phyloP scores from a whole-genome alignment of 1,284 basidiomycete genomes.

The Rhizopogon parksii region DNA sequence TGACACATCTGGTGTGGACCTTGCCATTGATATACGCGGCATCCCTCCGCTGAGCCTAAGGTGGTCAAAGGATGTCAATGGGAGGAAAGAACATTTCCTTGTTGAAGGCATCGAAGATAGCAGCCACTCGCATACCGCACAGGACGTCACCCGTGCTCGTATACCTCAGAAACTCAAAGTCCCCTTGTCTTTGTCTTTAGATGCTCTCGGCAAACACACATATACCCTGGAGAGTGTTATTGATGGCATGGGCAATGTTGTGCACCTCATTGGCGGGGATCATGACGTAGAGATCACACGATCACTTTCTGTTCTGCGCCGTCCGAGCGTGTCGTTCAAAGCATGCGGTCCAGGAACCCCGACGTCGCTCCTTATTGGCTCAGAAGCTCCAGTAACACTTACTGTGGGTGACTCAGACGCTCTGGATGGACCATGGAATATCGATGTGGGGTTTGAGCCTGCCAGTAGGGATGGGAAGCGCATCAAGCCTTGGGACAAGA shows the following conservation, averaged over 20 bases:
- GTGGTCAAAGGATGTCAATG: constrained; percentile 67
- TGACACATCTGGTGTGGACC: constrained; percentile 53
- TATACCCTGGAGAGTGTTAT: constrained; percentile 69
- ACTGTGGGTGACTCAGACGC: constrained; percentile 45
- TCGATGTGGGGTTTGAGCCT: constrained; percentile 57
- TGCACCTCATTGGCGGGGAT: constrained; percentile 38
- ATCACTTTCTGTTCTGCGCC: constrained; percentile 69
- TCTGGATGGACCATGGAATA: constrained; percentile 62
- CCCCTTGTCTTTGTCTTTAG: constrained; percentile 60
- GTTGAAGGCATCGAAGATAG: constrained; percentile 80
- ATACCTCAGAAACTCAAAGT: constrained; percentile 54
- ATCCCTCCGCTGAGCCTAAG: constrained; percentile 74
- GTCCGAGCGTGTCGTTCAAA: constrained; percentile 69
- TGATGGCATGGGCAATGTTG: constrained; percentile 68
- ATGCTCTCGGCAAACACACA: constrained; percentile 55
- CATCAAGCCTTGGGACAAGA: constrained; percentile 56
- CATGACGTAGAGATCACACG: constrained; percentile 45
- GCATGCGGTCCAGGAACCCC: constrained; percentile 70
- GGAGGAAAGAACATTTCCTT: constrained; percentile 57
- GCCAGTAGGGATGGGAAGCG: constrained; percentile 32
- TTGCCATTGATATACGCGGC: constrained; percentile 67
- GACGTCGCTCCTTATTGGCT: constrained; percentile 68
- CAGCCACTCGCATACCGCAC: constrained; percentile 18
- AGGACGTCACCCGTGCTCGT: constrained; percentile 19
- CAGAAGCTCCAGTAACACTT: constrained; percentile 48